These are phyloP conservation scores for Aspergillus ustus DNA, from an alignment of 2,329 filamentous ascomycete species.

Conservation along the genomic window DNA sequence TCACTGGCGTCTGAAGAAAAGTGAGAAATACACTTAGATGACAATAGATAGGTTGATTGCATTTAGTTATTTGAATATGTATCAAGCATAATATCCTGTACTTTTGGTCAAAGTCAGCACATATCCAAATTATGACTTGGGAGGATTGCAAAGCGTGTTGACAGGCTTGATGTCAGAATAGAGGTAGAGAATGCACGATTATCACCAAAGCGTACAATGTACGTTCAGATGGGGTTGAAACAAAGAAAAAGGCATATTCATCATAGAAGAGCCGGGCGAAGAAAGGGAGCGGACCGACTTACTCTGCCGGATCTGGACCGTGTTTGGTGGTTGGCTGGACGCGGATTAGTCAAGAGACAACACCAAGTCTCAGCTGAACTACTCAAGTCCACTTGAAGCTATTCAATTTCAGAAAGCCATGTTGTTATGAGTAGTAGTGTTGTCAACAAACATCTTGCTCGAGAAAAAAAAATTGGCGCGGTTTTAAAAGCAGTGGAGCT, in stretches of 20 bases:
- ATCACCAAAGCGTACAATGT: slow-evolving; percentile 36
- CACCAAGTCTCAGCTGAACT: not conserved
- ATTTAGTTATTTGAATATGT: not conserved
- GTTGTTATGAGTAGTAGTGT: not conserved
- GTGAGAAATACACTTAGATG: not conserved
- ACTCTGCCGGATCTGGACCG: not conserved
- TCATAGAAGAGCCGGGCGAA: slow-evolving; percentile 26
- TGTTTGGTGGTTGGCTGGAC: not conserved
- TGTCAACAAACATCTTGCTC: slow-evolving; percentile 10
- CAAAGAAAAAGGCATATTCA: slow-evolving; percentile 43
- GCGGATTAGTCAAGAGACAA: not conserved
- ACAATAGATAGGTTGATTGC: not conserved
- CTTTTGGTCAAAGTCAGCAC: slow-evolving; percentile 11
- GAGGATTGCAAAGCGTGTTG: not conserved
- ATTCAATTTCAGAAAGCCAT: not conserved
- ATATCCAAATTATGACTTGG: not conserved
- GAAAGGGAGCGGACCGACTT: slow-evolving; percentile 13
- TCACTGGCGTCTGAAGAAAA: not conserved
- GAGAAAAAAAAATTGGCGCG: slow-evolving; percentile 19
- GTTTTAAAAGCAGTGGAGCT: slow-evolving; percentile 26
- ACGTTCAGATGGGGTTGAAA: slow-evolving; percentile 47
- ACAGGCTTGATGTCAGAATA: slow-evolving; percentile 28
- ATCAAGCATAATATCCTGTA: not conserved
- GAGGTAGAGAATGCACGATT: slow-evolving; percentile 31
- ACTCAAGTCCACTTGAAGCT: not conserved